A percentile compares a stretch with the other conserved stretches of the same genome.
Evolutionary conservation across 305 asterid species (phyloP).

Genomic region (Rubia occidens): DNA sequence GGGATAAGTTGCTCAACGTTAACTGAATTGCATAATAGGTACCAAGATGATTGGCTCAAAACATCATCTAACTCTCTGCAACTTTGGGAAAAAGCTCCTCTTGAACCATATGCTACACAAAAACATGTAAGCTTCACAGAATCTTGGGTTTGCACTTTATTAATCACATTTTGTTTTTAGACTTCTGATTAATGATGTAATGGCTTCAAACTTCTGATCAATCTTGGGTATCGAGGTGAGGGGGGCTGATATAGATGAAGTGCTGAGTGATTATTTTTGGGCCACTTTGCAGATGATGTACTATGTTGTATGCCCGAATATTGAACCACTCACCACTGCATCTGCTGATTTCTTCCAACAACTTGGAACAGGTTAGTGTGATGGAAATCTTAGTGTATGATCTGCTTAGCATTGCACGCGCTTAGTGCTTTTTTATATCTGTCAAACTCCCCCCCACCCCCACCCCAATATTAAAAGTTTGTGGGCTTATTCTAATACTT

Average conservation of each 20-base stretch:
- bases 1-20: slow-evolving; percentile 21
- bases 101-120: slow-evolving; percentile 93
- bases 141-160: slow-evolving; percentile 15
- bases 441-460: neutral
- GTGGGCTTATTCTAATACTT: slow-evolving; percentile 9
- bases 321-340: slow-evolving; percentile 84
- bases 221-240: too few species aligned
- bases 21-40: slow-evolving; percentile 41
- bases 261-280: slow-evolving; percentile 19
- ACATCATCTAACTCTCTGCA: slow-evolving; percentile 79
- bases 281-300: slow-evolving; percentile 64
- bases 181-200: neutral
- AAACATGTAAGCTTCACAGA: slow-evolving; percentile 59
- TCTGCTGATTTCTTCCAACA: slow-evolving; percentile 95
- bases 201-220: slow-evolving; percentile 1
- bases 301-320: slow-evolving; percentile 95
- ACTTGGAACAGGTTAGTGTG: slow-evolving; percentile 90
- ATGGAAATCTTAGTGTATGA: neutral
- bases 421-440: neutral
- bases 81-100: slow-evolving; percentile 98
- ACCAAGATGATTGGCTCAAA: slow-evolving; percentile 99
- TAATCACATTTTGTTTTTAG: neutral
- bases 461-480: slow-evolving; percentile 1
- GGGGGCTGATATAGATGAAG: slow-evolving; percentile 10
- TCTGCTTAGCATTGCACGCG: neutral